Evolutionary conservation across 2,329 filamentous ascomycete genomes (phyloP).

Genomic region (Xylaria sp.): DNA sequence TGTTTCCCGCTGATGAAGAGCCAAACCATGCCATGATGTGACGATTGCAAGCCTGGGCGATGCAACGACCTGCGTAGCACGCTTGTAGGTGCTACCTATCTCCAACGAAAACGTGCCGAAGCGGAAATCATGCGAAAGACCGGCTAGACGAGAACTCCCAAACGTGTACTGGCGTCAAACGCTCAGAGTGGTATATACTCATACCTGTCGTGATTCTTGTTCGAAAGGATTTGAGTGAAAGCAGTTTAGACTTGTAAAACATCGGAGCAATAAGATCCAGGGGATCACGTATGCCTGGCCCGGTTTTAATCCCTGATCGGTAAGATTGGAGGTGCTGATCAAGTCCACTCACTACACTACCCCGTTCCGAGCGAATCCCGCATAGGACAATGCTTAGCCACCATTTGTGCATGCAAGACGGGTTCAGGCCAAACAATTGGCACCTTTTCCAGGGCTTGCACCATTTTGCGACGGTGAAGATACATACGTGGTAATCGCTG

Average conservation of each 20-base stretch:
- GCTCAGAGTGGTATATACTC: background rate
- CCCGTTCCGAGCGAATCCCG: constrained; percentile 9
- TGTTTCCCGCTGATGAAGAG: constrained; percentile 6
- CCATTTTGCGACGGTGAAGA: background rate
- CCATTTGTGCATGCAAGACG: constrained; percentile 5
- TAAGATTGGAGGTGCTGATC: constrained; percentile 15
- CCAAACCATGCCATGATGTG: constrained; percentile 10
- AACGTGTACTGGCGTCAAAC: background rate
- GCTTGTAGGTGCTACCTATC: background rate
- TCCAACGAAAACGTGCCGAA: background rate
- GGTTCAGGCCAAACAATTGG: constrained; percentile 1
- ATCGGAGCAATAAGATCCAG: background rate
- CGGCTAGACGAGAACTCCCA: background rate
- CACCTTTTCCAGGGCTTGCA: background rate
- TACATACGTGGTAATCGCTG: background rate
- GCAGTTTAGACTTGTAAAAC: constrained; percentile 5
- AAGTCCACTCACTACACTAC: background rate
- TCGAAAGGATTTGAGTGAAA: background rate
- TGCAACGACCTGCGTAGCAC: constrained; percentile 3
- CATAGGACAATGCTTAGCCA: constrained; percentile 9
- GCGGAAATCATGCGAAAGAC: background rate
- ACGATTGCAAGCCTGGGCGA: background rate
- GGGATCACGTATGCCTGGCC: constrained; percentile 4
- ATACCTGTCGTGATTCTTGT: background rate
- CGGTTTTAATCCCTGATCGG: constrained; percentile 12